Evolutionary conservation across 176 grass and related monocot species (phyloP).

Genomic region (Triticum monococcum): DNA sequence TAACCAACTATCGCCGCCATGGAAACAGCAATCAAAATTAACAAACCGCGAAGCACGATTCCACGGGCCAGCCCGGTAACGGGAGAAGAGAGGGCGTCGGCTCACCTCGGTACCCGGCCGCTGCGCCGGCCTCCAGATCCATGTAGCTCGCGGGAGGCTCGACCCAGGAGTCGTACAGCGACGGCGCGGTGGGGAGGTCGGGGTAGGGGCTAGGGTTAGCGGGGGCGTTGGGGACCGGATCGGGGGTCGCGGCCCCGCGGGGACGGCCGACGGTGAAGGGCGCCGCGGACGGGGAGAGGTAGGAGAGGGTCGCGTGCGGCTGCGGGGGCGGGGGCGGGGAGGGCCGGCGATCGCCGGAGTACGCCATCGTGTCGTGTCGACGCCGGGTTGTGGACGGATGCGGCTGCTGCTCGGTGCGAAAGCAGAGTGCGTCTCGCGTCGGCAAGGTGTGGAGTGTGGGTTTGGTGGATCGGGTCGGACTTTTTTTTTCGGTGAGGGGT

Average conservation of each 20-base stretch:
- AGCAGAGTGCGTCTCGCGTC: background rate
- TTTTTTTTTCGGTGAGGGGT: too few species aligned
- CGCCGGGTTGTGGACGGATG: background rate
- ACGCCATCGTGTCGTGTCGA: constrained; percentile 3
- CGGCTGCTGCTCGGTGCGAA: background rate
- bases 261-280: constrained; percentile 39
- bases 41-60: background rate
- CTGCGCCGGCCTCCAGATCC: background rate
- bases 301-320: constrained; percentile 24
- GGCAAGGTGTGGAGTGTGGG: background rate
- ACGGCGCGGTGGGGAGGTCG: constrained; percentile 25
- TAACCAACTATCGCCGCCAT: background rate
- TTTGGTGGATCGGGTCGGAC: background rate
- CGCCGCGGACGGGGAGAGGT: constrained; percentile 35
- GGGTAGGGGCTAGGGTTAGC: constrained; percentile 24
- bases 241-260: background rate
- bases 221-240: constrained; percentile 22
- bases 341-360: constrained; percentile 23
- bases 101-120: constrained; percentile 7
- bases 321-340: background rate
- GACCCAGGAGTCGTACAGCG: constrained; percentile 31
- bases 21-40: background rate
- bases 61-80: background rate
- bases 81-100: background rate
- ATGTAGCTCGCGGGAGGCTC: constrained; percentile 40